These are phyloP conservation scores for Fusarium paranaense DNA, from an alignment of 2,329 filamentous ascomycete species.

Conservation along the genomic window DNA sequence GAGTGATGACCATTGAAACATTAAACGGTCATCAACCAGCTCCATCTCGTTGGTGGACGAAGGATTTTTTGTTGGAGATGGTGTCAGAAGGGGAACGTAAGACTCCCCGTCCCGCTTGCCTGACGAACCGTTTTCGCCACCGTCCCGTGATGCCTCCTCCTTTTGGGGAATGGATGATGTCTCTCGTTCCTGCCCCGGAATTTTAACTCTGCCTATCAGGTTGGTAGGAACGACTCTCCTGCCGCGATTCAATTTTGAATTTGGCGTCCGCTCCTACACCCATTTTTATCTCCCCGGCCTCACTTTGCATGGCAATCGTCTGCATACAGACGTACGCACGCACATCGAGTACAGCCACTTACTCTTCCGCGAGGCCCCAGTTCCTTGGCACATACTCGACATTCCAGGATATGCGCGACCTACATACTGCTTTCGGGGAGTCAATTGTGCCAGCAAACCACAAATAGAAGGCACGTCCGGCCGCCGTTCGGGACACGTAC, in stretches of 20 bases:
- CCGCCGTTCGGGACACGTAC: slow-evolving; percentile 24
- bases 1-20: slow-evolving; percentile 17
- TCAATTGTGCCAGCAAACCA: slow-evolving; percentile 1
- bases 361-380: not conserved
- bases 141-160: slow-evolving; percentile 19
- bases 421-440: slow-evolving; percentile 8
- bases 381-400: slow-evolving; percentile 7
- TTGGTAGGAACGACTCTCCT: not conserved
- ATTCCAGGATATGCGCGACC: slow-evolving; percentile 1
- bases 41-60: not conserved
- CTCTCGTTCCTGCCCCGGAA: slow-evolving; percentile 25
- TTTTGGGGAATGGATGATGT: not conserved
- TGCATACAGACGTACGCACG: not conserved
- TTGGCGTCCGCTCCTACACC: not conserved
- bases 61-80: slow-evolving; percentile 12
- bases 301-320: not conserved
- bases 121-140: slow-evolving; percentile 36
- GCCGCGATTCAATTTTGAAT: slow-evolving; percentile 8
- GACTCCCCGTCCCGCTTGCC: slow-evolving; percentile 34
- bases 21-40: slow-evolving; percentile 1
- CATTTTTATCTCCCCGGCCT: slow-evolving; percentile 6
- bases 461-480: slow-evolving; percentile 22
- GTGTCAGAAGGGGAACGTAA: slow-evolving; percentile 27
- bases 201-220: slow-evolving; percentile 33
- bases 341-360: not conserved